These are phyloP conservation scores for Aspergillus luchuensis DNA, from an alignment of 2,329 filamentous ascomycete species.

Conservation along the genomic window DNA sequence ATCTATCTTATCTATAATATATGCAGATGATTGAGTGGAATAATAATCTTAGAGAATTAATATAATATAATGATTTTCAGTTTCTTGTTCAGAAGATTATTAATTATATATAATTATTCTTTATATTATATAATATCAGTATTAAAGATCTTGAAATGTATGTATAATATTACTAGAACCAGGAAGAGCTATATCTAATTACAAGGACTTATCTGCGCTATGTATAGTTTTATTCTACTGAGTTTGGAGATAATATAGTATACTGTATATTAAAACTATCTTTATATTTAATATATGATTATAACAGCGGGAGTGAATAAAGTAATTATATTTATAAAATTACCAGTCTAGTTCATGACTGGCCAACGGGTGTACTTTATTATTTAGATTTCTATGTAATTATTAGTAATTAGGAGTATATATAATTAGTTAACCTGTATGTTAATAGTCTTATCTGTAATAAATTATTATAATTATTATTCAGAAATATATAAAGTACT, in stretches of 20 bases:
- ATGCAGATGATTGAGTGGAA: slow-evolving; percentile 31
- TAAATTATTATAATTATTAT: slow-evolving; percentile 10
- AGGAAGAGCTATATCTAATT: slow-evolving; percentile 23
- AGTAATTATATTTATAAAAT: slow-evolving; percentile 17
- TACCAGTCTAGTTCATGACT: slow-evolving; percentile 19
- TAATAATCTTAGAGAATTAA: slow-evolving; percentile 14
- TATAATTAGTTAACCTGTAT: background rate
- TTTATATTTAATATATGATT: slow-evolving; percentile 14
- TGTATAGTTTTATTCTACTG: slow-evolving; percentile 10
- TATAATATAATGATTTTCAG: slow-evolving; percentile 25
- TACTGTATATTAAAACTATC: background rate
- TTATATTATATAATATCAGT: slow-evolving; percentile 9
- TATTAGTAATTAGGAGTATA: slow-evolving; percentile 6
- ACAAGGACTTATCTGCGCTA: slow-evolving; percentile 14
- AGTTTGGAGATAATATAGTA: slow-evolving; percentile 10
- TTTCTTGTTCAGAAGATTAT: slow-evolving; percentile 19
- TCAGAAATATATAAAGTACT: slow-evolving; percentile 17
- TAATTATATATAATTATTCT: slow-evolving; percentile 15
- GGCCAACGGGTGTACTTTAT: slow-evolving; percentile 9
- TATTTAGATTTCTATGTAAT: slow-evolving; percentile 2
- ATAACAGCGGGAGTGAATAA: slow-evolving; percentile 10
- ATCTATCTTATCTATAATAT: slow-evolving; percentile 24
- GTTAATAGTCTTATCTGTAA: slow-evolving; percentile 3
- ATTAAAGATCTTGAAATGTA: no score
- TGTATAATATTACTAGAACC: slow-evolving; percentile 6